phyloP scores from a whole-genome alignment of 78 protist species.

The Planoprotostelium fungivorum region DNA sequence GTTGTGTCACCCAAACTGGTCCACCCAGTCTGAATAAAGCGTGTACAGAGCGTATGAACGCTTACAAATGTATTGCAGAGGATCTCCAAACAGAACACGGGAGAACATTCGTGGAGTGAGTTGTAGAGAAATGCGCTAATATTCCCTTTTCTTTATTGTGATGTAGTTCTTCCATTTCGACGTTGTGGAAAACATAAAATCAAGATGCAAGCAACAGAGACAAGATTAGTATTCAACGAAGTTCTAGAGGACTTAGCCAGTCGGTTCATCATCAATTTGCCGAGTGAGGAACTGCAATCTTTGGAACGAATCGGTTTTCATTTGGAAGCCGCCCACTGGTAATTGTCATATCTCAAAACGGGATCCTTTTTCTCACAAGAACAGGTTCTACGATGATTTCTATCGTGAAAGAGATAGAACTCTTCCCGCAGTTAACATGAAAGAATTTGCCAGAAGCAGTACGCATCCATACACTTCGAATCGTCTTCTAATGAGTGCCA shows the following conservation, averaged over 20 bases:
- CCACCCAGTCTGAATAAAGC: too few relatives aligned
- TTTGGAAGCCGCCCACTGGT: conserved; percentile 82
- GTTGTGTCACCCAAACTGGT: too few relatives aligned
- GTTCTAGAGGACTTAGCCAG: conserved; percentile 49
- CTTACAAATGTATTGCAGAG: too few relatives aligned
- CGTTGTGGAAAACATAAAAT: too few relatives aligned
- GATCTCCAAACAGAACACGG: too few relatives aligned
- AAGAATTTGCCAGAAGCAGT: conserved; percentile 40
- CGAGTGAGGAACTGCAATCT: conserved; percentile 68
- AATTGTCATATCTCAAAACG: conserved; percentile 9
- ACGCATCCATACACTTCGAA: not conserved
- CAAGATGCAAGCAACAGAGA: not conserved
- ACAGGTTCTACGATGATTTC: conserved; percentile 64
- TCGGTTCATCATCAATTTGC: conserved; percentile 77
- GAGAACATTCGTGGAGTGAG: too few relatives aligned
- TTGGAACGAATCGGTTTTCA: conserved; percentile 75
- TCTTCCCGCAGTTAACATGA: conserved; percentile 36
- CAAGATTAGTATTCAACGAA: not conserved
- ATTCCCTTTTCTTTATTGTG: too few relatives aligned
- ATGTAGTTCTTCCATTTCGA: too few relatives aligned
- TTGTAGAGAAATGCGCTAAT: too few relatives aligned
- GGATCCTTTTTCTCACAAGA: conserved; percentile 1
- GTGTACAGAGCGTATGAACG: too few relatives aligned
- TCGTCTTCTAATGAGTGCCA: not conserved
- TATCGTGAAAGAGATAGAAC: conserved; percentile 45